Evolutionary conservation across 116 monocot genomes (phyloP), one percentile per base, ranked within the genome.

Genomic region (Posidonia oceanica): DNA sequence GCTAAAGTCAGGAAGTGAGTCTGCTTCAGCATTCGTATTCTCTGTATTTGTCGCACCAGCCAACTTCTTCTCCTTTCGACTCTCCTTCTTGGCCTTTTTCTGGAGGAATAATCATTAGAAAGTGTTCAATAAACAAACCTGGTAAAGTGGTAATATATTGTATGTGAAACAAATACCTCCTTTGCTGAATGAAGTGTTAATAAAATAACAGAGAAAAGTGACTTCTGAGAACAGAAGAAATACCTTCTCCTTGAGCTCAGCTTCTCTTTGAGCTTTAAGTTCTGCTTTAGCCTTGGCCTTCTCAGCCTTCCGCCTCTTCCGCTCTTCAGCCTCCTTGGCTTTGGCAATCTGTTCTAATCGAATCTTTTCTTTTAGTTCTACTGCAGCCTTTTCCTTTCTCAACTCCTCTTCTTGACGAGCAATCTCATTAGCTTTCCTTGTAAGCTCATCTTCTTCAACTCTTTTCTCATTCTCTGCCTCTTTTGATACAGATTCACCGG

Each of bases 271-370:
- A 59, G 83, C 86, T 70, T 71, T 85, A 44, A 80, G 69, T 60
- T 86, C 82, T 63, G 90, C 94, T 78, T 74, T 77, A 36, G 83
- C 86, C 72, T 81, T 85, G 58, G 85, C 85, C 74, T 84, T 94
- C 75, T 86, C 83, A 52, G 79, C 79, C 52, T 84, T 81, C 14
- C 79, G 68, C 69, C 52, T 85, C 79, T 94, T 94, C 56, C 94
- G 73, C 67, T 90, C 94, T 61, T 88, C 90, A 51, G 94, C 94
- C 58, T 90, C 86, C 75, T 78, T 88, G 60, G 88, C 88, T 70
- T 94, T 94, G 18, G 77, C 80, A 59, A 70, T 88, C 68, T 94
- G 90, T 76, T 94, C 94, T 76, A 86, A 23, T 44, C 78, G 69
- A 38, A 67, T 37, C 56, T 70, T 69, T 65, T 94, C 94, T 76